These are phyloP conservation scores for Vicia villosa DNA, from an alignment of 306 rosid genomes.

Conservation along the genomic window DNA sequence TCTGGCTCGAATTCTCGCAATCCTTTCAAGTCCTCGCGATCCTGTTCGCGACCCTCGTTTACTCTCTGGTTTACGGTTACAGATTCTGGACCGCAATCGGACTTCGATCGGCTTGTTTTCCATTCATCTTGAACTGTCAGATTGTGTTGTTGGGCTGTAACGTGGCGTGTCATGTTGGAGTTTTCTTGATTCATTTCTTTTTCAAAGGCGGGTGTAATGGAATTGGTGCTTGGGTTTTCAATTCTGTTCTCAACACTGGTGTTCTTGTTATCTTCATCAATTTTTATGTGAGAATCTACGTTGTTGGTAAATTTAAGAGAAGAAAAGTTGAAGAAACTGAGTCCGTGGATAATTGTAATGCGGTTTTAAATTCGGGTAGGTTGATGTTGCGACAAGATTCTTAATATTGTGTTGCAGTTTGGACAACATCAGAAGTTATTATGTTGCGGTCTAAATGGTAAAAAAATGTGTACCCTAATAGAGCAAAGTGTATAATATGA, in stretches of 20 bases:
- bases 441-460: not conserved
- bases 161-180: slow-evolving; percentile 71
- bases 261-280: slow-evolving; percentile 59
- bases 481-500: not conserved
- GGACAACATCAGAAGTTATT: not conserved
- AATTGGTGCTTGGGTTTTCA: slow-evolving; percentile 80
- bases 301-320: slow-evolving; percentile 23
- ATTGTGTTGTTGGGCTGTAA: slow-evolving; percentile 59
- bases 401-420: not conserved
- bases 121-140: slow-evolving; percentile 71
- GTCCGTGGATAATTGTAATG: not conserved
- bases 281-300: slow-evolving; percentile 50
- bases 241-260: slow-evolving; percentile 58
- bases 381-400: not conserved
- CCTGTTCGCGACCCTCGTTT: slow-evolving; percentile 57
- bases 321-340: not conserved
- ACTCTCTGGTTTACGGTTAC: slow-evolving; percentile 69
- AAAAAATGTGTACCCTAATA: not conserved
- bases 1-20: slow-evolving; percentile 89
- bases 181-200: slow-evolving; percentile 59
- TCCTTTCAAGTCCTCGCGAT: slow-evolving; percentile 82
- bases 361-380: not conserved
- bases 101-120: slow-evolving; percentile 59
- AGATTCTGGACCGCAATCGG: slow-evolving; percentile 76
- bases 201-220: slow-evolving; percentile 77